Evolutionary conservation across 441 rosid species (phyloP).

Genomic region (Mallotus japonicus): DNA sequence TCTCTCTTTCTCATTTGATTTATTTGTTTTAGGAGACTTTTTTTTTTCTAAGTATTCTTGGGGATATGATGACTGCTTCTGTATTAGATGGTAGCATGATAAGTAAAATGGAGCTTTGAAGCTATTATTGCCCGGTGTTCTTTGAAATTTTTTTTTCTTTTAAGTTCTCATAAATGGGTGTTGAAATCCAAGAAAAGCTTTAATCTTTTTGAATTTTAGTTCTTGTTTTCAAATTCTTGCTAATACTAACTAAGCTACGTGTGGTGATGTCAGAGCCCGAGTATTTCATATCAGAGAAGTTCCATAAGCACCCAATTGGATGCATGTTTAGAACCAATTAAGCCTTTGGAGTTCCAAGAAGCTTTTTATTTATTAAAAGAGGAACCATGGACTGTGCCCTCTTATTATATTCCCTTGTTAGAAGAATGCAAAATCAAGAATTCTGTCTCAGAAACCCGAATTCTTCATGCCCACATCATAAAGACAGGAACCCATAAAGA

Average conservation of each 20-base stretch:
- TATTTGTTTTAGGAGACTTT: not conserved
- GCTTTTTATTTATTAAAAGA: slow-evolving; percentile 35
- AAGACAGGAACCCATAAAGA: slow-evolving; percentile 41
- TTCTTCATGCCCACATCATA: slow-evolving; percentile 47
- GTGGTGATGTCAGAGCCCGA: slow-evolving; percentile 27
- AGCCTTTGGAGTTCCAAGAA: slow-evolving; percentile 34
- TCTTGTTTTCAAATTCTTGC: not conserved
- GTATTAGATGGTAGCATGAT: not conserved
- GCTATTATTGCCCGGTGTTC: not conserved
- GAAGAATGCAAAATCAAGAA: slow-evolving; percentile 43
- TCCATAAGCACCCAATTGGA: slow-evolving; percentile 27
- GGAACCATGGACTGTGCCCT: slow-evolving; percentile 24
- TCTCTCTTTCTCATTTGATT: not conserved
- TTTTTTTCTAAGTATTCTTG: not conserved
- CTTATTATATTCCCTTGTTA: slow-evolving; percentile 43
- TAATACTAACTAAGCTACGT: slow-evolving; percentile 17
- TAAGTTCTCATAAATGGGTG: not conserved
- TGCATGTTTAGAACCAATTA: slow-evolving; percentile 24
- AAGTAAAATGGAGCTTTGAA: not conserved
- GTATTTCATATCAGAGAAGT: slow-evolving; percentile 32
- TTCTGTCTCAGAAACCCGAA: slow-evolving; percentile 31
- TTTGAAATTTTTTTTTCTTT: not conserved
- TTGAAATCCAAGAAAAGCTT: not conserved
- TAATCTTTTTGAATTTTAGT: not conserved
- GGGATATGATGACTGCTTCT: not conserved